These are phyloP conservation scores for Teunomyces tritomae DNA, from an alignment of 805 yeast species.

Conservation along the genomic window DNA sequence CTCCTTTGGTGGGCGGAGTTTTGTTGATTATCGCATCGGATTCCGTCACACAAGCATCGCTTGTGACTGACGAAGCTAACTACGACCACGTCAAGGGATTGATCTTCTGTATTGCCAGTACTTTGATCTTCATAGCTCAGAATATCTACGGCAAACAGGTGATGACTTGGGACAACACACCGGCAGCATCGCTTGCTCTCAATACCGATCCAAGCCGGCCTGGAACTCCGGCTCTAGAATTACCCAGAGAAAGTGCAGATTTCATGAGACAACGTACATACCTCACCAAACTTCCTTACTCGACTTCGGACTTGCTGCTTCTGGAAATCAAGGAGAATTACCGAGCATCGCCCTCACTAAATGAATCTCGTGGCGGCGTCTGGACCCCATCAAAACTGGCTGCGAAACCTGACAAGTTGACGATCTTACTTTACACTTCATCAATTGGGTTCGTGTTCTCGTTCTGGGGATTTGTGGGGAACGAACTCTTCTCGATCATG, in stretches of 20 bases:
- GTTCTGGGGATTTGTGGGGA: constrained; percentile 65
- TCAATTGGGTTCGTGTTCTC: constrained; percentile 68
- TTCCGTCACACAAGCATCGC: constrained; percentile 10
- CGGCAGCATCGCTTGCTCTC: constrained; percentile 28
- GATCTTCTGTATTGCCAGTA: constrained; percentile 62
- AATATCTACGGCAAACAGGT: constrained; percentile 84
- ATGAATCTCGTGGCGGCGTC: constrained; percentile 20
- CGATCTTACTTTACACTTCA: constrained; percentile 78
- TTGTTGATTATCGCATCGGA: constrained; percentile 44
- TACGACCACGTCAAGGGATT: constrained; percentile 54
- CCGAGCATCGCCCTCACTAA: constrained; percentile 1
- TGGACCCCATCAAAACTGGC: constrained; percentile 11
- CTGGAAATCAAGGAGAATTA: constrained; percentile 16
- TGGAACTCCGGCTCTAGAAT: not conserved
- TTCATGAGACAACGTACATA: constrained; percentile 20
- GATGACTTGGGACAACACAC: constrained; percentile 49
- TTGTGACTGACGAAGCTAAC: constrained; percentile 16
- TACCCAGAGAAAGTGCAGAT: not conserved
- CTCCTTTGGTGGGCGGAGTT: constrained; percentile 54
- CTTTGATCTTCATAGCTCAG: constrained; percentile 77
- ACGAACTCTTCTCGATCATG: constrained; percentile 49
- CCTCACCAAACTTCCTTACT: constrained; percentile 27
- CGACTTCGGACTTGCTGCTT: constrained; percentile 31
- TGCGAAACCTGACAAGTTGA: constrained; percentile 71
- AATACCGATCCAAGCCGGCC: constrained; percentile 14